These are phyloP conservation scores for Rosa rugosa DNA, from an alignment of 306 rosid genomes.

Conservation along the genomic window DNA sequence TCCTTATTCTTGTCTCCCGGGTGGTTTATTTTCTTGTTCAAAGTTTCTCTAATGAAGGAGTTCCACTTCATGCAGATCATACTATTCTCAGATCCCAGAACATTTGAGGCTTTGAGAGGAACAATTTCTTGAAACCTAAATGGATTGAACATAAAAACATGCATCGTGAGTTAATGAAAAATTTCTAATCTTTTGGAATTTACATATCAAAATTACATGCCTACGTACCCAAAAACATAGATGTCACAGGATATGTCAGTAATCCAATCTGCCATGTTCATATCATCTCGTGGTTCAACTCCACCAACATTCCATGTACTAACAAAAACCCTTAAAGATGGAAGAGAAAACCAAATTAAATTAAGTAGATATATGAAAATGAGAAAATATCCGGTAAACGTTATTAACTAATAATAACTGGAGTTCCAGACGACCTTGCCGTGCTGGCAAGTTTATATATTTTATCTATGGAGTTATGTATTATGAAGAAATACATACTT, in stretches of 20 bases:
- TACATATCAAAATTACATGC: neutral
- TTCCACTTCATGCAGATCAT: constrained; percentile 65
- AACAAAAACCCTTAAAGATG: constrained; percentile 55
- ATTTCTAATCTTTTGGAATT: neutral
- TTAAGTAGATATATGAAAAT: neutral
- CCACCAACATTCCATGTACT: constrained; percentile 97
- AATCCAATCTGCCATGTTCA: constrained; percentile 61
- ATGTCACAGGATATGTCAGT: constrained; percentile 63
- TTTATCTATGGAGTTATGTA: neutral
- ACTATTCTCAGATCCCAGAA: constrained; percentile 65
- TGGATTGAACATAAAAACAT: neutral
- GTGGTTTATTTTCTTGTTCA: constrained; percentile 44
- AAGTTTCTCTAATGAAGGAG: constrained; percentile 55
- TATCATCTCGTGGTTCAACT: constrained; percentile 63
- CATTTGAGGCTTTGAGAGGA: constrained; percentile 80
- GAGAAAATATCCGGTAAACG: neutral
- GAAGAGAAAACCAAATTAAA: constrained; percentile 20
- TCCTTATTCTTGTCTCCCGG: neutral
- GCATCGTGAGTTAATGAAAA: neutral
- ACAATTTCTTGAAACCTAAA: constrained; percentile 91
- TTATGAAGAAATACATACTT: constrained; percentile 24
- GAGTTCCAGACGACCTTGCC: neutral
- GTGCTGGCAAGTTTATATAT: neutral
- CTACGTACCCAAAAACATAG: constrained; percentile 74
- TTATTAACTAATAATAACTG: neutral